Evolutionary conservation across 148 eudicot species (phyloP), one percentile per base, ranked within the genome.

Genomic region (Persicaria tinctoria): DNA sequence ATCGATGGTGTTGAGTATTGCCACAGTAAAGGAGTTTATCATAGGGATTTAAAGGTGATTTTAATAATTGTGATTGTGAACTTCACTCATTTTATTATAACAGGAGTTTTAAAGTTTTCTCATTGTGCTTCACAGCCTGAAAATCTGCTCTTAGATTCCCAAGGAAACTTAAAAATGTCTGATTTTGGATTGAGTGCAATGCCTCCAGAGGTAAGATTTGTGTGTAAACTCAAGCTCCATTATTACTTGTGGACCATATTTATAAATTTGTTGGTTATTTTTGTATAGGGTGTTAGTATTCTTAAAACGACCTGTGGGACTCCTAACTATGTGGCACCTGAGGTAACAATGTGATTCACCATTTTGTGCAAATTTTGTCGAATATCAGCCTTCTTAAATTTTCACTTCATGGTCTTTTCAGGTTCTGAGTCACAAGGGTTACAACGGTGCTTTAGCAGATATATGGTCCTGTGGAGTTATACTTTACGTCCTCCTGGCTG

Each of bases 321-420:
- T 78, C 99, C 99, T 53, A 95, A 95, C 76, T 95, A 95, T 82
- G 93, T 95, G 81, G 97, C 99, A 75, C 99, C 99, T 38, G 99
- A 95, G 97, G 99, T 95, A 86, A 79, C 68, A 62, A 56, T 16
- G 23, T 41, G 68, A 54, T 49, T 68, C 49, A 46, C 4, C 50
- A 5, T 66, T 8, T 44, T 32, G 41, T 32, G 2, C 41, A 32
- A 32, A 32, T 32, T 44, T 32, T 64, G 7, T 60, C 44, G 14
- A 6, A 66, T 38, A 5, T 41, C 2, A 14, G 50, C 6, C 51
- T 18, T 56, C 75, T 69, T 6, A 56, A 47, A 72, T 32, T 7
- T 8, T 77, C n/a, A 47, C 66, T 77, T 51, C 45, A 47, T 75
- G 7, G 18, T 72, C 45, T 78, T 68, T 80, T 20, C 79, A 95